A percentile compares a stretch with the other conserved stretches of the same genome.
Conservation (phyloP, 768 basidiomycete species). For the Boletales sp. region DNA sequence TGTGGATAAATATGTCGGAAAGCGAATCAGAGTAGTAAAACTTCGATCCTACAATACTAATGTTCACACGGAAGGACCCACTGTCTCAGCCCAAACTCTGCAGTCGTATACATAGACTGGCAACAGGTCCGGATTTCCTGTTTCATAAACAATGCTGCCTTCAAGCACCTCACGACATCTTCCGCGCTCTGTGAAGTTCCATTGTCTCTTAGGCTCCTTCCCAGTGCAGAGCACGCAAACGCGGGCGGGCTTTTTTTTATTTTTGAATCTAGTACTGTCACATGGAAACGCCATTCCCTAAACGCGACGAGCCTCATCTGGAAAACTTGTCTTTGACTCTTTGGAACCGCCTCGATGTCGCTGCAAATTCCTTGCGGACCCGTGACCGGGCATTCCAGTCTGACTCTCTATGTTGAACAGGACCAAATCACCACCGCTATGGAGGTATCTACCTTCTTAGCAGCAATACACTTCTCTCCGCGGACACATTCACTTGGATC, state of each 20-base stretch:
- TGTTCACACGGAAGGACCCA: too few relatives aligned
- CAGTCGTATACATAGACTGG: too few relatives aligned
- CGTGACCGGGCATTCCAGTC: background rate
- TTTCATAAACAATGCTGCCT: background rate
- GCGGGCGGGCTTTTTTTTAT: too few relatives aligned
- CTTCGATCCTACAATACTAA: too few relatives aligned
- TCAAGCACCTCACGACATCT: slow-evolving; percentile 1
- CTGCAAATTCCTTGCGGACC: background rate
- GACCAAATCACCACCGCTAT: background rate
- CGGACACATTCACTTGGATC: slow-evolving; percentile 4
- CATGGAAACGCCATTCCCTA: background rate
- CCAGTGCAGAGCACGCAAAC: background rate
- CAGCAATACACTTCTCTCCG: background rate
- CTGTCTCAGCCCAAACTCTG: too few relatives aligned
- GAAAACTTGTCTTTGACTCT: background rate
- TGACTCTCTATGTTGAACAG: background rate
- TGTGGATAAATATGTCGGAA: too few relatives aligned
- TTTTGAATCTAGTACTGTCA: background rate
- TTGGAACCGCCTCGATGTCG: background rate
- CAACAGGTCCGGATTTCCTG: background rate
- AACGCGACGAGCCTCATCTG: too few relatives aligned
- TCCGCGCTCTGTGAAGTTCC: slow-evolving; percentile 1
- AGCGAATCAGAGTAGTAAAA: too few relatives aligned
- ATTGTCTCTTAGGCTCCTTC: background rate
- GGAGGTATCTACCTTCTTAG: slow-evolving; percentile 1